A percentile compares a stretch with the other conserved stretches of the same genome.
Evolutionary conservation across 768 basidiomycete species (phyloP).

Genomic region (Calocybe indica): DNA sequence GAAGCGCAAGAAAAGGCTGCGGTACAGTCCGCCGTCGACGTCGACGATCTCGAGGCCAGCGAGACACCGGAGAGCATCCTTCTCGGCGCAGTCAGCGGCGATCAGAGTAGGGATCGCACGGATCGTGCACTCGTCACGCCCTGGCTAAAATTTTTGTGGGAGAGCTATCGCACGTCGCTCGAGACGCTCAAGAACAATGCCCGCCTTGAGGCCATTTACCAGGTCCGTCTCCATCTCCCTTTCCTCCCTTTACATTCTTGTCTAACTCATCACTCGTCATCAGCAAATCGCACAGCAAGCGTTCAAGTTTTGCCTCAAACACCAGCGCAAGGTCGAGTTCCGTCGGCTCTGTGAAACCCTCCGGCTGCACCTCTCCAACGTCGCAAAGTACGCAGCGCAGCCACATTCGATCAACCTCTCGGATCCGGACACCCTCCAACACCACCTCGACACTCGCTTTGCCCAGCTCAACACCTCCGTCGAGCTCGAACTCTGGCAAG

Average conservation of each 20-base stretch:
- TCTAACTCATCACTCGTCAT: constrained; percentile 1
- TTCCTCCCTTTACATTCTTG: not conserved
- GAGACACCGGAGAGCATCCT: constrained; percentile 93
- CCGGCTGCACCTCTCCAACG: constrained; percentile 88
- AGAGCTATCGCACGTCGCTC: constrained; percentile 91
- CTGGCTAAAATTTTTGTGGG: constrained; percentile 99
- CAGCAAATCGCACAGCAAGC: constrained; percentile 96
- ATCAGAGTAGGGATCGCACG: constrained; percentile 88
- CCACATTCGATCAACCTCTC: constrained; percentile 92
- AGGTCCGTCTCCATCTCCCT: constrained; percentile 43
- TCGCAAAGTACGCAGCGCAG: constrained; percentile 93
- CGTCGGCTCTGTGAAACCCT: constrained; percentile 94
- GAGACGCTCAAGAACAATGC: constrained; percentile 97
- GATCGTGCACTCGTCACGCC: constrained; percentile 94
- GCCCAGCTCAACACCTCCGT: constrained; percentile 95
- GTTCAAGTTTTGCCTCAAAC: constrained; percentile 92
- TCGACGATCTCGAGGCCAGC: constrained; percentile 93
- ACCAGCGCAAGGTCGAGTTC: constrained; percentile 95
- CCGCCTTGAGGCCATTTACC: constrained; percentile 87
- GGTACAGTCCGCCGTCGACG: constrained; percentile 68
- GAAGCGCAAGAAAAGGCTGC: constrained; percentile 87
- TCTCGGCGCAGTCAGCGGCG: constrained; percentile 83
- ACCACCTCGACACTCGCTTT: constrained; percentile 95
- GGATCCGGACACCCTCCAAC: constrained; percentile 91
- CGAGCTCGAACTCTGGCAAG: constrained; percentile 98